Conservation (phyloP, 768 basidiomycete genomes). For the Termitomyces titanicus region DNA sequence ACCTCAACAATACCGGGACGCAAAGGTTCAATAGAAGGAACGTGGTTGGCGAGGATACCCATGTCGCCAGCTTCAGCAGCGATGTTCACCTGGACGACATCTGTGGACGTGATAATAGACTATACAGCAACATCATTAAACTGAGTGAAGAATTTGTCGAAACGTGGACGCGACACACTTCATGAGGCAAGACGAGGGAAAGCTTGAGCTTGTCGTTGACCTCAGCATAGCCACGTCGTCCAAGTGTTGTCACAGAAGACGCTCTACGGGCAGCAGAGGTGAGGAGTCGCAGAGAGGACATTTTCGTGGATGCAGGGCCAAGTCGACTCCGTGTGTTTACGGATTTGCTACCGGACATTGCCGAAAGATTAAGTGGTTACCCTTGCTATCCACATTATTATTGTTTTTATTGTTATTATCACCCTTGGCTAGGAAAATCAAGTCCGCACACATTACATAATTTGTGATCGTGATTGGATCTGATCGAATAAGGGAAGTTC, state of each 20-base stretch:
- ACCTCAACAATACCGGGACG: slow-evolving; percentile 95
- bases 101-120: slow-evolving; percentile 87
- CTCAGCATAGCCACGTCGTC: slow-evolving; percentile 89
- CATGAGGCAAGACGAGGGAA: slow-evolving; percentile 91
- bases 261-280: slow-evolving; percentile 62
- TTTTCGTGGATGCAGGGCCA: slow-evolving; percentile 32
- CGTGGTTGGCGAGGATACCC: slow-evolving; percentile 99
- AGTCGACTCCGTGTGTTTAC: slow-evolving; percentile 37
- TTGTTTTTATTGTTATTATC: too few relatives aligned
- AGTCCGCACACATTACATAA: too few relatives aligned
- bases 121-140: slow-evolving; percentile 29
- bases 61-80: slow-evolving; percentile 94
- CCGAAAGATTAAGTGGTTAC: slow-evolving; percentile 13
- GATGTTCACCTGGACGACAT: slow-evolving; percentile 95
- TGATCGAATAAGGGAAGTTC: too few relatives aligned
- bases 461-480: too few relatives aligned
- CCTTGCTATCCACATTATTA: too few relatives aligned
- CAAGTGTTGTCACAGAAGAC: slow-evolving; percentile 41
- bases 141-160: not conserved
- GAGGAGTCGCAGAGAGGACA: slow-evolving; percentile 76
- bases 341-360: slow-evolving; percentile 27
- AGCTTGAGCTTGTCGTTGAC: slow-evolving; percentile 88
- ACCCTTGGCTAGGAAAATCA: too few relatives aligned
- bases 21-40: slow-evolving; percentile 93
- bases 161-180: slow-evolving; percentile 47